Evolutionary conservation across 192 early-diverging fungal species (phyloP), one percentile per base, ranked within the genome.

Genomic region (Entrophospora sp.): DNA sequence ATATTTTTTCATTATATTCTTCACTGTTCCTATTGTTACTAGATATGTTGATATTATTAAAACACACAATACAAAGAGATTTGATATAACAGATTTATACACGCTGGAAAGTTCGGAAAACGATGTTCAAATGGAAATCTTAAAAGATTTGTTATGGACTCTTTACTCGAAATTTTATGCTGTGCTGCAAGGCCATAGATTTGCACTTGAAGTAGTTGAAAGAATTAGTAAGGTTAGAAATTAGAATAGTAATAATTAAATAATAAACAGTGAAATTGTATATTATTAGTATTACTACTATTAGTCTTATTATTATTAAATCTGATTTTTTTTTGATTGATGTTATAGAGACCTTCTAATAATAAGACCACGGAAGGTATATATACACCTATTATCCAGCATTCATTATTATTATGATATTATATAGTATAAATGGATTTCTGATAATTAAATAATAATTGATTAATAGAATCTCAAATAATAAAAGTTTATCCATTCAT

Each of bases 91-190:
- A 2, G 73, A 79, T 18, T 75, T 78, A 42, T 84, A 86, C 59
- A 74, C 72, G 16, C 64, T 80, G 48, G 80, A 79, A 31, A 69
- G 72, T 12, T 71, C 80, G 5, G 76, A 80, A 48, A 77, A 78
- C 5, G 81, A 83, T 27, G 74, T 73, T 1, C 78, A 85, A 52
- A 82, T 83, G 31, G 89, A 91, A 68, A 80, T 89, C 35, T 57
- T 91, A 57, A 82, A 79, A 61, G 89, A 91, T 64, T 76, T 89
- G 69, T 75, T 88, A 10, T 85, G 88, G 74, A 89, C 88, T 0
- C 63, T 89, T 49, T 91, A 85, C 75, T 89, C 87, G 1, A 87
- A 89, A 55, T 59, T 91, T 12, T 87, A 88, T 59, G 80, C 87
- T 3, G 86, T 91, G 5, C 60, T 87, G 1, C 85, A 87, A 68